Conservation (phyloP, 2,329 filamentous ascomycete species). For the Aphanocladium album region DNA sequence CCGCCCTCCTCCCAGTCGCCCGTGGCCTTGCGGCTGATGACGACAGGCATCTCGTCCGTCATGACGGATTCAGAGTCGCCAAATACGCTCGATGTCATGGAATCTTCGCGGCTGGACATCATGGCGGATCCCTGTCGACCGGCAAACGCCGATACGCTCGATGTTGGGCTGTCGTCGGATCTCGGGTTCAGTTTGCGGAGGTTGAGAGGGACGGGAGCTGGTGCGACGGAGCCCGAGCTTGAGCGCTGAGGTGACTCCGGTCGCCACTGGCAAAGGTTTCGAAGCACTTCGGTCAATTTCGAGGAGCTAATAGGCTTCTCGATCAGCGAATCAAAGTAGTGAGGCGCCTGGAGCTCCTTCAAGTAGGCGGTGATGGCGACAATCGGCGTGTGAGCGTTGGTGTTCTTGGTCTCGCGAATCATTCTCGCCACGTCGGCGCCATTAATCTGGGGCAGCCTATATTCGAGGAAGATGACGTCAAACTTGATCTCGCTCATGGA, state of each 20-base stretch:
- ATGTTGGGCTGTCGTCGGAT: constrained; percentile 78
- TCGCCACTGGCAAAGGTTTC: constrained; percentile 89
- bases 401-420: constrained; percentile 94
- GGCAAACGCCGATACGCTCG: constrained; percentile 67
- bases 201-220: constrained; percentile 54
- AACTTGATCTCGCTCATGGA: constrained; percentile 97
- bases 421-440: constrained; percentile 94
- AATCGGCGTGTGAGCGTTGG: constrained; percentile 90
- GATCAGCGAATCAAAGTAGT: constrained; percentile 92
- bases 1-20: constrained; percentile 78
- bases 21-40: constrained; percentile 66
- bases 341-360: constrained; percentile 91
- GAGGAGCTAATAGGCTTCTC: constrained; percentile 94
- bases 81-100: constrained; percentile 81
- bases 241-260: constrained; percentile 53
- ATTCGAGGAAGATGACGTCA: constrained; percentile 97
- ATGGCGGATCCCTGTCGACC: constrained; percentile 69
- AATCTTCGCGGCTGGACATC: constrained; percentile 79
- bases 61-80: constrained; percentile 77
- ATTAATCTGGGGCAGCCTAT: constrained; percentile 89
- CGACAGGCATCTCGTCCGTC: constrained; percentile 71
- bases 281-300: constrained; percentile 84
- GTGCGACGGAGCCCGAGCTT: constrained; percentile 43
- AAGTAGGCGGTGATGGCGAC: constrained; percentile 95
- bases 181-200: constrained; percentile 57